Evolutionary conservation across 164 flowering plant species (phyloP).

Genomic region (Buxus sempervirens): DNA sequence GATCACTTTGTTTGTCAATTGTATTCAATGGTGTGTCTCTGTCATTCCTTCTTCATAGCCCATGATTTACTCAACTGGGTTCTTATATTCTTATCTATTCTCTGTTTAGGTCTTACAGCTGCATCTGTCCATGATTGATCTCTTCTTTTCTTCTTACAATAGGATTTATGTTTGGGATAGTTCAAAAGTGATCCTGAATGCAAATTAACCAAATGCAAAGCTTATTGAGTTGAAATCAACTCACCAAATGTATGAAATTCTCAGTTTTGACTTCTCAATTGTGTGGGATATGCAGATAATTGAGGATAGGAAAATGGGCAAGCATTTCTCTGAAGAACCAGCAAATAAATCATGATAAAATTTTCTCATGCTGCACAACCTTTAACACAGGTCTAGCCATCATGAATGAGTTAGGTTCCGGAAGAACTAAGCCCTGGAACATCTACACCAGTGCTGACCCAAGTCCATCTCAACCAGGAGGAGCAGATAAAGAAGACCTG

Average conservation of each 20-base stretch:
- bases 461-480: conserved; percentile 40
- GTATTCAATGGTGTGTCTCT: too few species aligned
- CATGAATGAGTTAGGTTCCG: conserved; percentile 44
- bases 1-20: neutral
- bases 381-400: neutral
- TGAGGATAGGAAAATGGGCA: neutral
- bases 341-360: neutral
- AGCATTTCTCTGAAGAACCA: neutral
- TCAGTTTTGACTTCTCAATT: too few species aligned
- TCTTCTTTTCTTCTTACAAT: too few species aligned
- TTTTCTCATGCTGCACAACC: neutral
- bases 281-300: neutral
- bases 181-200: too few species aligned
- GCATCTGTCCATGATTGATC: too few species aligned
- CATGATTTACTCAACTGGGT: neutral
- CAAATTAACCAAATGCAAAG: too few species aligned
- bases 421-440: conserved; percentile 58
- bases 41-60: too few species aligned
- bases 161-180: too few species aligned
- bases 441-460: conserved; percentile 39
- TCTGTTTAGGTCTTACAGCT: too few species aligned
- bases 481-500: conserved; percentile 34
- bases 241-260: too few species aligned
- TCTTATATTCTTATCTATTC: neutral
- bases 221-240: too few species aligned